These are phyloP conservation scores for Aspergillus ellipticus DNA, from an alignment of 495 filamentous ascomycete genomes.

Conservation along the genomic window DNA sequence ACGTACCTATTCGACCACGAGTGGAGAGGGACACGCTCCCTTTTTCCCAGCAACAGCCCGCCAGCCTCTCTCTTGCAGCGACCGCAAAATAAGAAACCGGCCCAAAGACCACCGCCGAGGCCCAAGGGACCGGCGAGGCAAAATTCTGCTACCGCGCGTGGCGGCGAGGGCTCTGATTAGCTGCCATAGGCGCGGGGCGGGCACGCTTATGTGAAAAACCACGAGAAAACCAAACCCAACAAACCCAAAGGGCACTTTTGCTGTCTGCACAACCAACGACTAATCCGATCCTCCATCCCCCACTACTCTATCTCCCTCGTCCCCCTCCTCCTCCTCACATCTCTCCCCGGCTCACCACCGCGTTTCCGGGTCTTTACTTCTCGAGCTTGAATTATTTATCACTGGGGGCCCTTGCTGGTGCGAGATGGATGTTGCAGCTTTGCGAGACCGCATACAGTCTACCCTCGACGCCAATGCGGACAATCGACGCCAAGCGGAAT, in stretches of 20 bases:
- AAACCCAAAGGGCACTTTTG: slow-evolving; percentile 21
- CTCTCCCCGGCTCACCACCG: slow-evolving; percentile 17
- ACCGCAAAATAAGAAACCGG: neutral
- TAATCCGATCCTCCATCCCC: slow-evolving; percentile 8
- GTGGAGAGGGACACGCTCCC: too few species aligned
- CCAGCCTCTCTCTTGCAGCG: too few species aligned
- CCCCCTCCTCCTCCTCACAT: slow-evolving; percentile 5
- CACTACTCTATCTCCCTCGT: slow-evolving; percentile 15
- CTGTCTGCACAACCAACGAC: slow-evolving; percentile 14
- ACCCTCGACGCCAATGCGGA: slow-evolving; percentile 85
- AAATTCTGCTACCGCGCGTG: slow-evolving; percentile 27
- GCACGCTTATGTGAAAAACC: slow-evolving; percentile 33
- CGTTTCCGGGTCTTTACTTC: slow-evolving; percentile 22
- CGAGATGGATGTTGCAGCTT: slow-evolving; percentile 80
- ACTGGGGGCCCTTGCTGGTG: slow-evolving; percentile 34
- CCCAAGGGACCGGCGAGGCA: slow-evolving; percentile 6
- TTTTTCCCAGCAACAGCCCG: too few species aligned
- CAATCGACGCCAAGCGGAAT: slow-evolving; percentile 78
- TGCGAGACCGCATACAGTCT: slow-evolving; percentile 82
- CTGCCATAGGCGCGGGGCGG: slow-evolving; percentile 41
- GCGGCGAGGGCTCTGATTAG: slow-evolving; percentile 41
- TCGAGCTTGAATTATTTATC: slow-evolving; percentile 29
- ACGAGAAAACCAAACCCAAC: slow-evolving; percentile 28
- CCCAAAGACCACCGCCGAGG: neutral
- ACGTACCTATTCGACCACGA: too few species aligned